Evolutionary conservation across 805 yeast genomes (phyloP).

Genomic region (Saturnispora bothae): DNA sequence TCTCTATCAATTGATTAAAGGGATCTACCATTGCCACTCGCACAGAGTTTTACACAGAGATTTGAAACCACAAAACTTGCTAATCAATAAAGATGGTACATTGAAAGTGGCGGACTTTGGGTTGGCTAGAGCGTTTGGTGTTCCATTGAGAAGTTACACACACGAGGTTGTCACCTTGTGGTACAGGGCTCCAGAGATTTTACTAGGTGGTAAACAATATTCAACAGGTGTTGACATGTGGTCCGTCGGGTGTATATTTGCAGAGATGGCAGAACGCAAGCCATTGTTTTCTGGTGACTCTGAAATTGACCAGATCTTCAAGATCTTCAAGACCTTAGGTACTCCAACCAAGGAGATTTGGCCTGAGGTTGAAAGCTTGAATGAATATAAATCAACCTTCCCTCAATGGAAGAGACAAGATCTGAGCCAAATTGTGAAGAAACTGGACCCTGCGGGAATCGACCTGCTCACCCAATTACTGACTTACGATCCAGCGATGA

Average conservation of each 20-base stretch:
- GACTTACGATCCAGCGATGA: conserved; percentile 83
- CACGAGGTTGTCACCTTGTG: conserved; percentile 97
- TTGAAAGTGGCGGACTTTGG: conserved; percentile 90
- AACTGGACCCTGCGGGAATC: conserved; percentile 72
- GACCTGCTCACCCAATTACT: conserved; percentile 72
- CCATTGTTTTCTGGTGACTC: conserved; percentile 97
- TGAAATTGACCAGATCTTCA: conserved; percentile 92
- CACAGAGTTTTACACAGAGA: conserved; percentile 93
- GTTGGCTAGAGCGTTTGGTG: conserved; percentile 93
- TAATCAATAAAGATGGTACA: conserved; percentile 92
- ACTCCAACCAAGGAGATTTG: conserved; percentile 88
- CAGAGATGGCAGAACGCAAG: conserved; percentile 93
- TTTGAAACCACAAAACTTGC: conserved; percentile 89
- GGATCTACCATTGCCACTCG: conserved; percentile 87
- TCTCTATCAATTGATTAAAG: conserved; percentile 84
- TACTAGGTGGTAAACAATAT: conserved; percentile 93
- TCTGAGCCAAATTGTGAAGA: conserved; percentile 62
- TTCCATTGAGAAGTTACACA: conserved; percentile 91
- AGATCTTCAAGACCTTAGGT: conserved; percentile 85
- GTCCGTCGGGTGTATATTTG: conserved; percentile 97
- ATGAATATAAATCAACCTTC: conserved; percentile 88
- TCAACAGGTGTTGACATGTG: conserved; percentile 98
- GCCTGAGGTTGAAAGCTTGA: conserved; percentile 89
- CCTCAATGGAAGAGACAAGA: conserved; percentile 80
- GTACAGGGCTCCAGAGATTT: conserved; percentile 95